Percentiles rank a stretch among this genome's conserved stretches.
Evolutionary conservation across 1,139 yeast genomes (phyloP).

Genomic region (Meyerozyma sp.): DNA sequence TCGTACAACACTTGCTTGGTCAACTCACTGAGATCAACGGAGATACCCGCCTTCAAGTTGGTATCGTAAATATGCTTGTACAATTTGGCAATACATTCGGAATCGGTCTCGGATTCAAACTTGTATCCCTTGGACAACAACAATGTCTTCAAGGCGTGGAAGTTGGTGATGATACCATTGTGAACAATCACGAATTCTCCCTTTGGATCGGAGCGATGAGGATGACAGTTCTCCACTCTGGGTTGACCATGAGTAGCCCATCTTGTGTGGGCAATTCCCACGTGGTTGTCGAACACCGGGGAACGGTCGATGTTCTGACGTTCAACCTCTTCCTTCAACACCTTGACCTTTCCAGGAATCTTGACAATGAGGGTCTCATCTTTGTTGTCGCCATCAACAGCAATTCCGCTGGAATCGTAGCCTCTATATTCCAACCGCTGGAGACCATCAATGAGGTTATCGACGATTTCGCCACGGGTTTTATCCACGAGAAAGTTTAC

Average conservation of each 20-base stretch:
- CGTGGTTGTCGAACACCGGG: constrained; percentile 74
- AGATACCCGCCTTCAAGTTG: constrained; percentile 59
- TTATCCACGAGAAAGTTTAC: constrained; percentile 92
- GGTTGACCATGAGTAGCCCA: constrained; percentile 99
- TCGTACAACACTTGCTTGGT: constrained; percentile 91
- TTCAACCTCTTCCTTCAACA: constrained; percentile 66
- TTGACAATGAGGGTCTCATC: constrained; percentile 58
- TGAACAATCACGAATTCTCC: constrained; percentile 92
- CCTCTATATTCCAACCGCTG: constrained; percentile 96
- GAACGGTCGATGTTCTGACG: constrained; percentile 50
- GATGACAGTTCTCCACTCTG: constrained; percentile 82
- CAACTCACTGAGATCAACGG: constrained; percentile 82
- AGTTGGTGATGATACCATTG: constrained; percentile 97
- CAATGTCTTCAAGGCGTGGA: constrained; percentile 81
- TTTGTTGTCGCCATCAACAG: constrained; percentile 82
- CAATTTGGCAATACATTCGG: constrained; percentile 95
- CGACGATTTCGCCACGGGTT: constrained; percentile 87
- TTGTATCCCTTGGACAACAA: constrained; percentile 71
- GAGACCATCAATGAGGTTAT: constrained; percentile 84
- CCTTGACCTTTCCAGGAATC: constrained; percentile 88
- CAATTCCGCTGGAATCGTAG: constrained; percentile 95
- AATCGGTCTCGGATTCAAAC: constrained; percentile 93
- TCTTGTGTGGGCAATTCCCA: constrained; percentile 97
- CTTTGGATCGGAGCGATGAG: constrained; percentile 80
- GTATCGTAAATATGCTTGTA: constrained; percentile 88